Conservation (phyloP, 2,329 filamentous ascomycete genomes). For the Dactylonectria macrodidyma region DNA sequence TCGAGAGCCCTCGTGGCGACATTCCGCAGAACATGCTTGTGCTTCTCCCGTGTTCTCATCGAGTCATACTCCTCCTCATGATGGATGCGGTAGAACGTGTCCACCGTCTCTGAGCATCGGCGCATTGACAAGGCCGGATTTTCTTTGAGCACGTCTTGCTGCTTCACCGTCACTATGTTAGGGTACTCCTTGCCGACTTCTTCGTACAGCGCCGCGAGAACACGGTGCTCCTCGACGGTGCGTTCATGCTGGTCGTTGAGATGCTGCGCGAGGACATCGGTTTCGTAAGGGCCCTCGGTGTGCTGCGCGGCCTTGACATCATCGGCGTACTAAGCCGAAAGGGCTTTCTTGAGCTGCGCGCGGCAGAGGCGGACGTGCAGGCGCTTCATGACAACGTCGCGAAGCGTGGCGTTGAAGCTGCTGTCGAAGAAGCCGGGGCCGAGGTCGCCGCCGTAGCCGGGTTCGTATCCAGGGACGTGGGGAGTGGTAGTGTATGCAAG, state of each 20-base stretch:
- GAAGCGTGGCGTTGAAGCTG: slow-evolving; percentile 29
- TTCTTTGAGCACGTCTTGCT: slow-evolving; percentile 24
- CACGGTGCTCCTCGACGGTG: slow-evolving; percentile 24
- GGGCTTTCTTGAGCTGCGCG: slow-evolving; percentile 32
- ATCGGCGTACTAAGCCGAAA: slow-evolving; percentile 41
- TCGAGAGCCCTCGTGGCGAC: slow-evolving; percentile 33
- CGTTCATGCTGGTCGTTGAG: slow-evolving; percentile 33
- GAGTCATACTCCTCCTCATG: neutral
- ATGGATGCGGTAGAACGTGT: slow-evolving; percentile 22
- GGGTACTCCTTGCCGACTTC: slow-evolving; percentile 24
- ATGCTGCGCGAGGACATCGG: slow-evolving; percentile 35
- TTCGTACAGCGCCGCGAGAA: slow-evolving; percentile 28
- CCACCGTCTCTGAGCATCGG: slow-evolving; percentile 35
- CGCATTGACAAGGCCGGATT: slow-evolving; percentile 19
- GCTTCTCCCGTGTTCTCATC: slow-evolving; percentile 19
- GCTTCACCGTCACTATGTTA: slow-evolving; percentile 19
- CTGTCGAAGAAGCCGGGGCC: slow-evolving; percentile 22
- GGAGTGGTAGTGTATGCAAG: slow-evolving; percentile 34
- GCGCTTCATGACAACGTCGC: slow-evolving; percentile 28
- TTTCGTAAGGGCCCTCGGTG: slow-evolving; percentile 21
- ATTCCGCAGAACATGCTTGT: slow-evolving; percentile 38
- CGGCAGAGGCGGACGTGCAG: slow-evolving; percentile 36
- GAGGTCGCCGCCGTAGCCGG: slow-evolving; percentile 19
- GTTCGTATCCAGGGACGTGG: slow-evolving; percentile 27
- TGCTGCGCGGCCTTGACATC: slow-evolving; percentile 28